phyloP scores from a whole-genome alignment of 129 eudicot species.

The Flaveria robusta region DNA sequence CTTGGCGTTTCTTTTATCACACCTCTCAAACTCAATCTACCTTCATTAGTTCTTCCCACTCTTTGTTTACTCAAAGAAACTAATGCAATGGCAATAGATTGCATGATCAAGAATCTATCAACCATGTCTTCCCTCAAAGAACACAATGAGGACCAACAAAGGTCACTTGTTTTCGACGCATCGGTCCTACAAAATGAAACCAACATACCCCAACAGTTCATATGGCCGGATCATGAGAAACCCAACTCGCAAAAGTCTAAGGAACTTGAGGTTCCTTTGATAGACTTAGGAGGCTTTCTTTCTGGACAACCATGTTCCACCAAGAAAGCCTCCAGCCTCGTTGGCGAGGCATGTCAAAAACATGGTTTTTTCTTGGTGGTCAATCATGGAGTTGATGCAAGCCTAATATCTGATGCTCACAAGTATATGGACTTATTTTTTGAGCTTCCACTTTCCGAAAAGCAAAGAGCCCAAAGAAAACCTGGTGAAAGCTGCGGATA shows the following conservation, averaged over 20 bases:
- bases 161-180: slow-evolving; percentile 51
- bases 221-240: slow-evolving; percentile 64
- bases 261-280: slow-evolving; percentile 52
- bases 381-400: slow-evolving; percentile 66
- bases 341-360: slow-evolving; percentile 63
- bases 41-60: neutral
- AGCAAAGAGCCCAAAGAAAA: slow-evolving; percentile 71
- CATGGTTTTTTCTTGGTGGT: slow-evolving; percentile 86
- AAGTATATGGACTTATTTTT: slow-evolving; percentile 64
- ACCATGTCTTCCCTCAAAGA: slow-evolving; percentile 31
- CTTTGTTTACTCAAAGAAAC: slow-evolving; percentile 8
- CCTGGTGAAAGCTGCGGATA: slow-evolving; percentile 80
- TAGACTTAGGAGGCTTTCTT: slow-evolving; percentile 67
- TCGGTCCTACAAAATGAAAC: slow-evolving; percentile 35
- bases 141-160: slow-evolving; percentile 37
- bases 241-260: slow-evolving; percentile 40
- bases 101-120: slow-evolving; percentile 35
- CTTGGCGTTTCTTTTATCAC: slow-evolving; percentile 60
- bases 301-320: slow-evolving; percentile 53
- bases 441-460: slow-evolving; percentile 55
- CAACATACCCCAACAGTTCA: slow-evolving; percentile 57
- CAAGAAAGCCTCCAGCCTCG: slow-evolving; percentile 44
- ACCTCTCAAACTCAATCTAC: slow-evolving; percentile 42
- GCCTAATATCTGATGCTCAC: slow-evolving; percentile 63
- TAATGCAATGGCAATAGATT: slow-evolving; percentile 50